A percentile compares a stretch with the other conserved stretches of the same genome.
Evolutionary conservation across 1,284 basidiomycete species (phyloP).

Genomic region (Somion occarium): DNA sequence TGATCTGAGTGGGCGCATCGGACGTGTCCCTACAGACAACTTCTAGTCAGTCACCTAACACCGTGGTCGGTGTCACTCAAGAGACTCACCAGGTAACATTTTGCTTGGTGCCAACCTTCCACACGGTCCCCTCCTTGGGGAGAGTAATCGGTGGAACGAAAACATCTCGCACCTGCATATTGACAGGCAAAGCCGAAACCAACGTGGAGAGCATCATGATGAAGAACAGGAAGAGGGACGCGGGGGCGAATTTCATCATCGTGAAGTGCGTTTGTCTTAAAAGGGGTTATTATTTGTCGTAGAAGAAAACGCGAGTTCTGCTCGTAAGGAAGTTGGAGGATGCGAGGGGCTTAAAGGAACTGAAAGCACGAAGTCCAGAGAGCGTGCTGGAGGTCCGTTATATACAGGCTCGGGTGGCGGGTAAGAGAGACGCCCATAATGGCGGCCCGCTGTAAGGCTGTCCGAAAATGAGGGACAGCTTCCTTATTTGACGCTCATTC

Average conservation of each 20-base stretch:
- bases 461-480: too few relatives aligned
- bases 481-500: too few relatives aligned
- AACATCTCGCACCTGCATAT: constrained; percentile 34
- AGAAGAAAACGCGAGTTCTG: not conserved
- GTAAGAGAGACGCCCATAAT: too few relatives aligned
- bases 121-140: constrained; percentile 34
- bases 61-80: not conserved
- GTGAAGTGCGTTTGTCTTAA: constrained; percentile 6
- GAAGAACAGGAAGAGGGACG: constrained; percentile 17
- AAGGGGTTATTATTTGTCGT: not conserved
- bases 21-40: constrained; percentile 33
- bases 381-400: not conserved
- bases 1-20: constrained; percentile 37
- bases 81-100: constrained; percentile 40
- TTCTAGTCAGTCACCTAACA: not conserved
- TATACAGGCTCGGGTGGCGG: not conserved
- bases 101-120: constrained; percentile 36
- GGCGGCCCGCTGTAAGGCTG: too few relatives aligned
- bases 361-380: not conserved
- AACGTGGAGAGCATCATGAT: constrained; percentile 21
- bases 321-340: not conserved
- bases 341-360: not conserved
- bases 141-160: constrained; percentile 39
- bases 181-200: constrained; percentile 25
- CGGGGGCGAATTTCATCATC: constrained; percentile 24